A percentile compares a stretch with the other conserved stretches of the same genome.
These are phyloP conservation scores for Botrytis squamosa DNA, from an alignment of 2,329 filamentous ascomycete species.

Conservation along the genomic window DNA sequence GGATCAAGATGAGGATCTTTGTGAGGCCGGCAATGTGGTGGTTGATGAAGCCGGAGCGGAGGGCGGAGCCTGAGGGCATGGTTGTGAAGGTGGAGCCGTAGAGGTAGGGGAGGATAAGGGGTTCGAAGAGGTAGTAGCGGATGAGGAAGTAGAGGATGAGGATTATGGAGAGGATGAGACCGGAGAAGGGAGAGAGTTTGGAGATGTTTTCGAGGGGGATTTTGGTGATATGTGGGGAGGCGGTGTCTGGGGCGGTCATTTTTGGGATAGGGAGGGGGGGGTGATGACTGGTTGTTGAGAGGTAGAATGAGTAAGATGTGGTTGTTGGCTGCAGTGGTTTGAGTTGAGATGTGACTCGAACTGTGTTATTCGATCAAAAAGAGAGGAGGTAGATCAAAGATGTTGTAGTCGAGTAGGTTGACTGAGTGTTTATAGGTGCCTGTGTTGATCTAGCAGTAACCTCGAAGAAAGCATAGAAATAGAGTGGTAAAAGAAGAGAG, in stretches of 20 bases:
- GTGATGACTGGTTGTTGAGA: not conserved
- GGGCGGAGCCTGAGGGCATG: conserved; percentile 38
- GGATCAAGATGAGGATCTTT: conserved; percentile 44
- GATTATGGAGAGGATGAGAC: conserved; percentile 35
- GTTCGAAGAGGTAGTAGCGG: conserved; percentile 43
- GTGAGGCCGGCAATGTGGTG: conserved; percentile 47
- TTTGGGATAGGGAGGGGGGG: not conserved
- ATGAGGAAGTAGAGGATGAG: conserved; percentile 35
- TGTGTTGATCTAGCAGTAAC: not conserved
- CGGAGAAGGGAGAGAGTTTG: conserved; percentile 33
- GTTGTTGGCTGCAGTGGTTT: not conserved
- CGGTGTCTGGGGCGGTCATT: not conserved
- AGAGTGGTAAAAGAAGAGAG: not conserved
- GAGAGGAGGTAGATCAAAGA: not conserved
- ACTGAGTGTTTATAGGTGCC: not conserved
- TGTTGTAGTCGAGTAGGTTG: not conserved
- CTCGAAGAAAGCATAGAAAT: not conserved
- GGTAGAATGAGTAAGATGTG: not conserved
- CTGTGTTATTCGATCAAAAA: not conserved
- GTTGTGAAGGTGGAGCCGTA: conserved; percentile 41
- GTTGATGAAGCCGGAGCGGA: conserved; percentile 46
- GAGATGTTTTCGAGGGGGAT: conserved; percentile 34
- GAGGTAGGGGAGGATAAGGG: conserved; percentile 40
- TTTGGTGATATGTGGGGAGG: conserved; percentile 30
- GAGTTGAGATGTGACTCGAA: not conserved